These are phyloP conservation scores for Psilocybe cubensis DNA, from an alignment of 768 basidiomycete genomes.

Conservation along the genomic window DNA sequence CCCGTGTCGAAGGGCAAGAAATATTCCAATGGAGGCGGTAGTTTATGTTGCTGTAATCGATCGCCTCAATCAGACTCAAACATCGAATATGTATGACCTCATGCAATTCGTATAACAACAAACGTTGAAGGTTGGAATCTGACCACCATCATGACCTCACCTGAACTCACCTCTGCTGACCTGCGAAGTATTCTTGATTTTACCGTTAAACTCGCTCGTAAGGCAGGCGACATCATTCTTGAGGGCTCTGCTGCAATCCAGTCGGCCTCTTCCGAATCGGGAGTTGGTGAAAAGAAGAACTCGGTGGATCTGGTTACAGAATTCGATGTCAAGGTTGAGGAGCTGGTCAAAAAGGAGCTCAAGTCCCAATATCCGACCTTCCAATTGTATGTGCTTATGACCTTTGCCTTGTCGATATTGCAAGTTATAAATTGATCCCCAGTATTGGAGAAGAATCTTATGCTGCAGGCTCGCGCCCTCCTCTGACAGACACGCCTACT, in stretches of 20 bases:
- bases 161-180: constrained; percentile 47
- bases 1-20: no score
- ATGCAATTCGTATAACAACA: background rate
- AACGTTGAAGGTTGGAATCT: background rate
- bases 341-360: constrained; percentile 76
- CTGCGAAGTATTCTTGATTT: constrained; percentile 69
- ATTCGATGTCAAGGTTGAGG: constrained; percentile 91
- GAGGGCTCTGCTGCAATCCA: constrained; percentile 79
- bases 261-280: constrained; percentile 45
- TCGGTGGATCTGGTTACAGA: constrained; percentile 94
- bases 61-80: background rate
- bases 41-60: no score
- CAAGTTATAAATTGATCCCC: background rate
- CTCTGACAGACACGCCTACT: constrained; percentile 86
- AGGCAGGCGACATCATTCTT: constrained; percentile 76
- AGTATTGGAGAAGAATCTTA: constrained; percentile 97
- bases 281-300: constrained; percentile 87
- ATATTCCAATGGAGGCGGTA: no score
- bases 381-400: constrained; percentile 69
- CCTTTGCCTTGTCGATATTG: background rate
- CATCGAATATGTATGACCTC: background rate
- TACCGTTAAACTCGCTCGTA: constrained; percentile 69
- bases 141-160: constrained; percentile 33
- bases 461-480: constrained; percentile 67
- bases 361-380: constrained; percentile 70